These are phyloP conservation scores for Fusarium sacchari DNA, from an alignment of 2,329 filamentous ascomycete species.

Conservation along the genomic window DNA sequence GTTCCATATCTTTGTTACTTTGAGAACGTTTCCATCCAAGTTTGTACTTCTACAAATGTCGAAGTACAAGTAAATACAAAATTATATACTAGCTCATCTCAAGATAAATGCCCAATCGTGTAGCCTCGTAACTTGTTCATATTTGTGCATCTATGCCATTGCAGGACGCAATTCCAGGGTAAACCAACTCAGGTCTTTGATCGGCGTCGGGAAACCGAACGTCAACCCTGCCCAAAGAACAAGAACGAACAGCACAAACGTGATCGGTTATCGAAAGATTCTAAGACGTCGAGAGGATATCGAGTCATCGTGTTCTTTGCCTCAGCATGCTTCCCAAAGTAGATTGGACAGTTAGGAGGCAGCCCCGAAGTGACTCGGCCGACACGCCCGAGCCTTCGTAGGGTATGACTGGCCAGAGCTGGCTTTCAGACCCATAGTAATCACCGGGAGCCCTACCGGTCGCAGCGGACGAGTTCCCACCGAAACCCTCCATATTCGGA, in stretches of 20 bases:
- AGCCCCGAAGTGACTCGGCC: neutral
- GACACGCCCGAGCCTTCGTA: neutral
- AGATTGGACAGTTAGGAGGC: neutral
- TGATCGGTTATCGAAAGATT: neutral
- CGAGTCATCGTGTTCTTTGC: neutral
- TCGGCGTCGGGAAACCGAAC: neutral
- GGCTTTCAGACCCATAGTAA: fast-evolving
- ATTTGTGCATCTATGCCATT: fast-evolving
- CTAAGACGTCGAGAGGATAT: neutral
- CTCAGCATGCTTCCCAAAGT: neutral
- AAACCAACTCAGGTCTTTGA: neutral
- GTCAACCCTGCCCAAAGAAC: neutral
- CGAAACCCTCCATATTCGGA: neutral
- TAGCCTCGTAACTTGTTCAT: neutral
- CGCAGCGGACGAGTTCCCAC: slow-evolving; percentile 2
- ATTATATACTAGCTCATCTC: fast-evolving
- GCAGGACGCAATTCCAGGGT: neutral
- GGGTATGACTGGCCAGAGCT: neutral
- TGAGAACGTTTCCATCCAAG: neutral
- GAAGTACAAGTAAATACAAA: fast-evolving
- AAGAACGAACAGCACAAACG: neutral
- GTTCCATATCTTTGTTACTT: fast-evolving
- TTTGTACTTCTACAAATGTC: fast-evolving
- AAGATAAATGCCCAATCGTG: neutral
- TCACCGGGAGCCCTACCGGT: neutral